Base-by-base conservation (phyloP, 176 grass and related monocot genomes). In the Hsuehochloa calcarea region DNA sequence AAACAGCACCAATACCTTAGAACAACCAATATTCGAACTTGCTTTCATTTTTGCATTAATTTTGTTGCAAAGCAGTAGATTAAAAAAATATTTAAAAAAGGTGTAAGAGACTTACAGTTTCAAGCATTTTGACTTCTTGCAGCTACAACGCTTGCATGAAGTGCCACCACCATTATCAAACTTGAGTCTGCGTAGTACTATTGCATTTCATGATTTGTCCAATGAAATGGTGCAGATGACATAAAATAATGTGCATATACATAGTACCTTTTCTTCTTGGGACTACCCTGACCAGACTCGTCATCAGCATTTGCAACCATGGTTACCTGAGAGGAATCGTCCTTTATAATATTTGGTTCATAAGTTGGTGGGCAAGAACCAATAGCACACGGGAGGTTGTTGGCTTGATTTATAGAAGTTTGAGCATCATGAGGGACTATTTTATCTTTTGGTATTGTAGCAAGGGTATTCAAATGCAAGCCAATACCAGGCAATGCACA, bases 101-200 rank as follows among this genome's bases (percentile, higher is more conserved):
- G 39, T 61, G 15, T 26, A 84, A 72, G 65, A 70, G 55, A 77
- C 51, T 82, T 88, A 99, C 96, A 99, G 84, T 91, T 99, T 99
- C 85, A 99, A 86, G 86, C 96, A 99, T 86, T 99, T 99, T 65
- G 96, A 99, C 70, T 99, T 99, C 91, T 99, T 99, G 78, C 97
- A 99, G 81, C 92, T 99, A 85, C 97, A 99, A 55, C 88, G 90
- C 86, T 92, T 96, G 93, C 97, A 99, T 29, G 93, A 85, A 37
- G 91, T 87, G 43, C 78, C 84, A 71, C 96, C 93, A 59, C 83
- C 86, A 61, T 85, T 93, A 40, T 96, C 93, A 27, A 80, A 88
- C 90, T 96, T 99, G 86, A 67, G 73, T 82, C 96, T 99, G 90
- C 35, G 77, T 34, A 65, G 76, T 79, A 80, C 27, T 84, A 75